Base-by-base conservation (phyloP, 768 basidiomycete genomes). In the Xanthoconium purpureum region DNA sequence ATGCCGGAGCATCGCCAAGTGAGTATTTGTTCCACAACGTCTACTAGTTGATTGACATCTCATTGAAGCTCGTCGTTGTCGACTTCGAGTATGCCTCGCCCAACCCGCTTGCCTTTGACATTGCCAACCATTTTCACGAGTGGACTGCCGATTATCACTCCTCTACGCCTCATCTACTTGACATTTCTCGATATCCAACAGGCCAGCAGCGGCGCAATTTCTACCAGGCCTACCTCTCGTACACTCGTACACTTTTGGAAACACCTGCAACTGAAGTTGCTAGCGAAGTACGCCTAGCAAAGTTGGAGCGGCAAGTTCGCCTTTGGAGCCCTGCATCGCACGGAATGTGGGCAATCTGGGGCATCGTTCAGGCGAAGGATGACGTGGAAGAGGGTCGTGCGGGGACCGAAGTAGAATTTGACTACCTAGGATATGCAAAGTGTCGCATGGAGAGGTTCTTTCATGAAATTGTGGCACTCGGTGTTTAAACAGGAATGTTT, bases 11-110 rank as follows among this genome's bases (percentile, higher is more conserved):
- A 95, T 70, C 85, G 85, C 54, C 84, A 89, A 78, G 91, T 92
- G 62, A 54, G 64, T 60, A 77, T 71, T 28, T 42, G 52, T 53
- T 35, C 49, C 35, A 50, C 14, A 9, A 50, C 15, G n/a, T 29
- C 46, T 40, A 32, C 28, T 29, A 35, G 18, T n/a, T 14, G 40
- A 46, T 59, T 67, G 48, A 72, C 55, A 14, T 50, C n/a, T 46
- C 47, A n/a, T 42, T 20, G 39, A 59, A 95, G 90, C 85, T 96
- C 59, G 90, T 96, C 68, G 91, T 96, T 36, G 94, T 97, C 60
- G 97, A 99, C 74, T 98, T 98, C 69, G 97, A 99, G 75, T 99
- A 99, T 68, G 93, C 96, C 14, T 81, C 87, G 0, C 88, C 91
- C 6, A 98, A 98, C 67, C 88, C 95, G 28, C 85, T 94, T 4